Evolutionary conservation across 441 rosid species (phyloP), one percentile per base, ranked within the genome.

Genomic region (Populus hybrid): DNA sequence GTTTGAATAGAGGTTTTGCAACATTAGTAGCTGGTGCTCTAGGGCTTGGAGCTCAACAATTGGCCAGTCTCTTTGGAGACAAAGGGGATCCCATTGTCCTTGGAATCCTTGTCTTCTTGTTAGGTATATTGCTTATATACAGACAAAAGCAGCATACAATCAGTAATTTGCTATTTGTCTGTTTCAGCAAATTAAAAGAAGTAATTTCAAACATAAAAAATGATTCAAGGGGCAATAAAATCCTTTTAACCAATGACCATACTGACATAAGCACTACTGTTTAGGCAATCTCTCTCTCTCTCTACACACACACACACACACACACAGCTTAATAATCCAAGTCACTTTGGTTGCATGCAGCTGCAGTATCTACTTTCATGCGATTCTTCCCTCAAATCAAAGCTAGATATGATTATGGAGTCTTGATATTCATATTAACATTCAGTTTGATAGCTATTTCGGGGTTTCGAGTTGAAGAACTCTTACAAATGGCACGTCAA

Each of bases 1-100:
- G 91, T 75, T 26, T 93, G 66, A 93, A 93, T 74, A 88, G 98
- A 87, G 97, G 95, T 0, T 84, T 90, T 70, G 98, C 97, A 64
- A 93, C 98, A 67, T 78, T 90, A 14, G 18, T 74, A 23, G 98
- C 94, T 28, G 94, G 94, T 77, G 91, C 84, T 32, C 84, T 93
- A 36, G 98, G 97, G 14, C 77, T 93, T 75, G 98, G 91, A 68
- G 90, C 95, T 20, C 84, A 90, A 63, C 88, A 88, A 57, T 82
- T 91, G 21, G 97, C 97, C 65, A 75, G 85, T 42, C 87, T 90
- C 36, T 93, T 81, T 57, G 95, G 95, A 32, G 80, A 88, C 23
- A 83, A 84, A 83, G 97, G 91, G 78, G 88, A 93, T 71, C 94
- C 98, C 5, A 75, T 91, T 59, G 90, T 95, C 72, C 86, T 95